A percentile compares a stretch with the other conserved stretches of the same genome.
Evolutionary conservation across 2,329 filamentous ascomycete genomes (phyloP).

Genomic region (Sarocladium kiliense): DNA sequence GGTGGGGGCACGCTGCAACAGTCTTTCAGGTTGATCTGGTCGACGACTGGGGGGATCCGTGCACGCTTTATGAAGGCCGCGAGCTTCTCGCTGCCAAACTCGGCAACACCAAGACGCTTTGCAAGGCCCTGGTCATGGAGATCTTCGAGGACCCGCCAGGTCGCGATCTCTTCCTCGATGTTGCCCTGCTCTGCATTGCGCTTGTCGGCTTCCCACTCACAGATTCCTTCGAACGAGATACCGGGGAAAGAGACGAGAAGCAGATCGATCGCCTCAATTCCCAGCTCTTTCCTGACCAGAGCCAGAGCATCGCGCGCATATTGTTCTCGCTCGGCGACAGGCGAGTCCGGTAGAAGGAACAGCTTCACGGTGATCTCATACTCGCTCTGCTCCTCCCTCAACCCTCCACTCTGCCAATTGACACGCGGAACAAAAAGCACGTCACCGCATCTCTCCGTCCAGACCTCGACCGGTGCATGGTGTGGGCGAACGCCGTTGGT

Average conservation of each 20-base stretch:
- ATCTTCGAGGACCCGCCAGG: slow-evolving; percentile 69
- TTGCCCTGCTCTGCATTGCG: slow-evolving; percentile 56
- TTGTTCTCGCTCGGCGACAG: slow-evolving; percentile 56
- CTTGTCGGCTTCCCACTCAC: slow-evolving; percentile 70
- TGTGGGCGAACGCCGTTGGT: slow-evolving; percentile 20
- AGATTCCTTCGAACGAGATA: slow-evolving; percentile 88
- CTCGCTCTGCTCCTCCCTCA: slow-evolving; percentile 74
- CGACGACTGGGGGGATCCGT: slow-evolving; percentile 69
- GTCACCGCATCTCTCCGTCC: slow-evolving; percentile 58
- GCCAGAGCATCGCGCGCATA: slow-evolving; percentile 75
- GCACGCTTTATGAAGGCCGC: slow-evolving; percentile 69
- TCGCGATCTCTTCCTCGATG: slow-evolving; percentile 61
- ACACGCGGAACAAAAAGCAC: slow-evolving; percentile 73
- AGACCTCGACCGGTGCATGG: slow-evolving; percentile 39
- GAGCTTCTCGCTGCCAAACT: slow-evolving; percentile 84
- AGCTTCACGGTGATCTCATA: slow-evolving; percentile 96
- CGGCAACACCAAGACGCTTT: slow-evolving; percentile 74
- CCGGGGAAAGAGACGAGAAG: slow-evolving; percentile 91
- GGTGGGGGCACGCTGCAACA: slow-evolving; percentile 94
- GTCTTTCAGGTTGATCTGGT: slow-evolving; percentile 94
- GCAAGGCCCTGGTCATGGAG: slow-evolving; percentile 69
- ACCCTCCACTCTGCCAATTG: slow-evolving; percentile 63
- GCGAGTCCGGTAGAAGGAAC: slow-evolving; percentile 78
- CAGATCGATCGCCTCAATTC: slow-evolving; percentile 72
- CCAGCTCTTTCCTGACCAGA: slow-evolving; percentile 75